Evolutionary conservation across 2,329 filamentous ascomycete species (phyloP).

Genomic region (Aspergillus ustus): DNA sequence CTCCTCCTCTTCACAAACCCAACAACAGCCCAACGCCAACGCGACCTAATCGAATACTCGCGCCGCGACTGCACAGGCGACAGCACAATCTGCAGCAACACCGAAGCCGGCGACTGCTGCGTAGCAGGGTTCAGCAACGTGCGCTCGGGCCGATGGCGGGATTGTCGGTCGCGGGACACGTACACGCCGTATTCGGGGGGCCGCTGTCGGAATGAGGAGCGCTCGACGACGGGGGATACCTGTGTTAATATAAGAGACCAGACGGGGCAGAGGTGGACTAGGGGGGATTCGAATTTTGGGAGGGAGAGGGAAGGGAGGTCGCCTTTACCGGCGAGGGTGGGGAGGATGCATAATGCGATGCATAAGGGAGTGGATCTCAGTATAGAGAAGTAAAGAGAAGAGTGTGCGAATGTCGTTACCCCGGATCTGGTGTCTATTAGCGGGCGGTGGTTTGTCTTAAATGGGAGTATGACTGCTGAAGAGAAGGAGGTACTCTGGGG

Average conservation of each 20-base stretch:
- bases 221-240: not conserved
- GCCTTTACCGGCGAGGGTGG: no score
- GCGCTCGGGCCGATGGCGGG: not conserved
- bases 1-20: not conserved
- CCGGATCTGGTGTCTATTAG: no score
- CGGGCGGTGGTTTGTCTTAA: no score
- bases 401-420: no score
- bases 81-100: not conserved
- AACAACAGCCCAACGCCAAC: not conserved
- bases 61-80: not conserved
- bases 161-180: not conserved
- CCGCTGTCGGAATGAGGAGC: not conserved
- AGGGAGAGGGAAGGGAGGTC: not conserved
- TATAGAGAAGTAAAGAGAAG: no score
- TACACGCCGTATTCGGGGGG: not conserved
- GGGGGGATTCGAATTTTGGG: not conserved
- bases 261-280: not conserved
- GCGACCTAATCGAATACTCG: not conserved
- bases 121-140: not conserved
- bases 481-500: no score
- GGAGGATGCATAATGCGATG: no score
- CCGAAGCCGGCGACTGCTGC: not conserved
- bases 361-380: no score
- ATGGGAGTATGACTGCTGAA: no score
- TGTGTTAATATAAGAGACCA: not conserved